phyloP scores from a whole-genome alignment of 352 stramenopile genomes.

The Pythium phragmitis region DNA sequence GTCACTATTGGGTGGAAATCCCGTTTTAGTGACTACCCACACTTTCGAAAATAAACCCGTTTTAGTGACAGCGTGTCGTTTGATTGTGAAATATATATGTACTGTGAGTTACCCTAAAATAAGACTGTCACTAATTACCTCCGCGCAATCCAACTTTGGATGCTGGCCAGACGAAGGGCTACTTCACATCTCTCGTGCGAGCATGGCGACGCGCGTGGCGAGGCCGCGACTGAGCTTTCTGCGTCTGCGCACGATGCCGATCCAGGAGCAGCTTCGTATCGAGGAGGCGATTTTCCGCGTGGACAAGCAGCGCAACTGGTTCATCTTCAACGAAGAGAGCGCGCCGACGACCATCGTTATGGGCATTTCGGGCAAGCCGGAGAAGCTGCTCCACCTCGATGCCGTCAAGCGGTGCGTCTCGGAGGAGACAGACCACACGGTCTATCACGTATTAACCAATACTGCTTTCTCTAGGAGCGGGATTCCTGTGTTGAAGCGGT shows the following conservation, averaged over 20 bases:
- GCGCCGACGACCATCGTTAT: constrained; percentile 89
- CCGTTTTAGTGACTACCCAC: background rate
- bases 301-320: constrained; percentile 80
- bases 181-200: background rate
- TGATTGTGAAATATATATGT: background rate
- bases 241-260: constrained; percentile 54
- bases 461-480: constrained; percentile 40
- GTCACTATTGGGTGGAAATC: background rate
- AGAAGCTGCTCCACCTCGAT: constrained; percentile 86
- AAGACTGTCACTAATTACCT: background rate
- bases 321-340: constrained; percentile 77
- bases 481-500: constrained; percentile 92
- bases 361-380: constrained; percentile 94
- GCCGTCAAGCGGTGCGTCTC: constrained; percentile 68
- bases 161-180: background rate
- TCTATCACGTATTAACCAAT: background rate
- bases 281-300: constrained; percentile 94
- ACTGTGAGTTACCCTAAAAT: background rate
- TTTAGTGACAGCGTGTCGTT: background rate
- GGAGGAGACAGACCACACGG: background rate
- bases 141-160: too few relatives aligned
- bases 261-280: constrained; percentile 85
- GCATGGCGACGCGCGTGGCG: constrained; percentile 3
- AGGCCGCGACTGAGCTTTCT: constrained; percentile 72
- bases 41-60: background rate